Evolutionary conservation across 2,329 filamentous ascomycete species (phyloP).

Genomic region (Colletotrichum eleusines): DNA sequence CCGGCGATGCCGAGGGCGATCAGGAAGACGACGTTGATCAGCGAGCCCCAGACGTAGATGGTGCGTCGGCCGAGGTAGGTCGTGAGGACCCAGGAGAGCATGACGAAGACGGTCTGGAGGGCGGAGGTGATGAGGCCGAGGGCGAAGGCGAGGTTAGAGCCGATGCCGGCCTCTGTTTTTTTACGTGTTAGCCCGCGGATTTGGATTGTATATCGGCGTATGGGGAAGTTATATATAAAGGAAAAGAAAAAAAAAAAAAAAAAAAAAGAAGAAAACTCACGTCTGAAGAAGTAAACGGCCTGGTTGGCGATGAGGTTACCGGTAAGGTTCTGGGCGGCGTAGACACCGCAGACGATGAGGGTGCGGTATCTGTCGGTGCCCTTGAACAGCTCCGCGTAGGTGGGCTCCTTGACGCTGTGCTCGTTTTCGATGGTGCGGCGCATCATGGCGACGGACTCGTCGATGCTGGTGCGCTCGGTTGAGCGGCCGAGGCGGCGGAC

Average conservation of each 20-base stretch:
- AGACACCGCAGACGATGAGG: constrained; percentile 67
- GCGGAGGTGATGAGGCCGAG: constrained; percentile 74
- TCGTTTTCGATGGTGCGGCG: constrained; percentile 68
- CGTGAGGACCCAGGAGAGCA: constrained; percentile 76
- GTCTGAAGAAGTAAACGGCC: constrained; percentile 70
- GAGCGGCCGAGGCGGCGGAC: constrained; percentile 60
- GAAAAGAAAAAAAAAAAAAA: neutral
- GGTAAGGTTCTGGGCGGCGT: constrained; percentile 70
- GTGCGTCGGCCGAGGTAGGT: constrained; percentile 72
- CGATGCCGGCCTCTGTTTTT: constrained; percentile 70
- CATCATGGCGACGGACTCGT: constrained; percentile 44
- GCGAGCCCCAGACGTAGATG: constrained; percentile 73
- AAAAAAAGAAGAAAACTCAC: constrained; percentile 49
- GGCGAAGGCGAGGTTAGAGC: constrained; percentile 66
- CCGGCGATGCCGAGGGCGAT: constrained; percentile 70
- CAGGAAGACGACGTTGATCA: constrained; percentile 65
- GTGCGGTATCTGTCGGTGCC: constrained; percentile 67
- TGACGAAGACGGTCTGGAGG: constrained; percentile 72
- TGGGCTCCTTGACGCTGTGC: constrained; percentile 60
- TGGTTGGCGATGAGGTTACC: constrained; percentile 74
- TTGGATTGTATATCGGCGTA: neutral
- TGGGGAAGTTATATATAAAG: too few relatives aligned
- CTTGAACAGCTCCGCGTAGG: constrained; percentile 63
- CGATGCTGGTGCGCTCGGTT: constrained; percentile 39
- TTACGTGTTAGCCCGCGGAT: constrained; percentile 41